Conservation (phyloP, 73 alveolate species). For the Paramecium pentaurelia region DNA sequence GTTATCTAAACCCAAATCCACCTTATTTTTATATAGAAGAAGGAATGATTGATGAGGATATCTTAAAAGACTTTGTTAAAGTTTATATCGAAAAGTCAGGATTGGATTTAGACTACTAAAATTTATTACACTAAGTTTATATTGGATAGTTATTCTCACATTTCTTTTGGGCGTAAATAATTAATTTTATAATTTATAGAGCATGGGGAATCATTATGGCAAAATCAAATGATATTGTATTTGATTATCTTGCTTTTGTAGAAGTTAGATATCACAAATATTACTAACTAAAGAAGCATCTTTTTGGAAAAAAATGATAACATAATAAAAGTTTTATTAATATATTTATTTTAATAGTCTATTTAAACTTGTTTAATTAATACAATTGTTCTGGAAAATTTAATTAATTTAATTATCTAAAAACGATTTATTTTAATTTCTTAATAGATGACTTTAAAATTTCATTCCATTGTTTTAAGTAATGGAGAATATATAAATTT, state of each 20-base stretch:
- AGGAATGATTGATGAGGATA: slow-evolving; percentile 6
- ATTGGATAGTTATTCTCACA: not conserved
- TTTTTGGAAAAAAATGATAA: slow-evolving; percentile 11
- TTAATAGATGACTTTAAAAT: not conserved
- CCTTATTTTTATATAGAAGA: slow-evolving; percentile 57
- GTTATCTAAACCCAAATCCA: slow-evolving; percentile 44
- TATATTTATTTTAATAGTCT: not conserved
- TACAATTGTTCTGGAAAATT: not conserved
- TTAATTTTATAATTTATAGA: not conserved
- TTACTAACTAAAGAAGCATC: slow-evolving; percentile 28
- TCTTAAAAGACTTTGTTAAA: not conserved
- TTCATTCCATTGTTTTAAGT: not conserved
- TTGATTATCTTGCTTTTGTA: slow-evolving; percentile 44
- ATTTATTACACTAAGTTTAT: not conserved
- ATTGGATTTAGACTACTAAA: not conserved
- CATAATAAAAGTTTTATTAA: not conserved
- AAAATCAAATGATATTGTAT: slow-evolving; percentile 2
- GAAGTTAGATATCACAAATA: slow-evolving; percentile 35
- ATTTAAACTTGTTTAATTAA: not conserved
- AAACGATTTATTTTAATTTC: not conserved
- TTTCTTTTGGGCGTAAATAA: slow-evolving; percentile 36
- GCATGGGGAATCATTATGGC: slow-evolving; percentile 49
- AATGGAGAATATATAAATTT: too few species aligned
- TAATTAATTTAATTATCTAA: not conserved
- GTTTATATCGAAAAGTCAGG: not conserved